Conservation (phyloP, 371 early-diverging fungal genomes). For the Dichotomocladium elegans region DNA sequence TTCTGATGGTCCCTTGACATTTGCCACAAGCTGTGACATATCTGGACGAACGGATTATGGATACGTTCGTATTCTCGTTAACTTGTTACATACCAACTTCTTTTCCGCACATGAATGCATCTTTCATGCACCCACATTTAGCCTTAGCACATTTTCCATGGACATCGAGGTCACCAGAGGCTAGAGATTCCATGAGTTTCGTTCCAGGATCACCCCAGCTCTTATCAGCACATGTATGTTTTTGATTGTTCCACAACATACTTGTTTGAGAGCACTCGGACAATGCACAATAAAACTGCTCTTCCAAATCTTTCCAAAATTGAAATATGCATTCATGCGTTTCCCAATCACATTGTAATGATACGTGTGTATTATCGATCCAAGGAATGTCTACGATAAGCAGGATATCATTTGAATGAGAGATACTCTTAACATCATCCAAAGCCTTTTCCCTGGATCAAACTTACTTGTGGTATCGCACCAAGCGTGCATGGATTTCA, state of each 20-base stretch:
- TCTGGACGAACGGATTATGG: constrained; percentile 17
- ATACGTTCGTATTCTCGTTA: no score
- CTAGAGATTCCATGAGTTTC: neutral
- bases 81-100: constrained; percentile 40
- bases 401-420: no score
- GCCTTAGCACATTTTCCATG: constrained; percentile 44
- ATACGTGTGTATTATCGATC: constrained; percentile 48
- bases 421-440: no score
- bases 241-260: no score
- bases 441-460: neutral
- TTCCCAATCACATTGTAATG: constrained; percentile 43
- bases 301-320: constrained; percentile 54
- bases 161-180: constrained; percentile 22
- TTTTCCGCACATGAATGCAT: constrained; percentile 58
- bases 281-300: constrained; percentile 57
- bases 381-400: constrained; percentile 42
- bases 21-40: constrained; percentile 42
- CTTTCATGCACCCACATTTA: constrained; percentile 52
- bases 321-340: constrained; percentile 40
- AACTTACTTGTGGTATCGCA: constrained; percentile 45
- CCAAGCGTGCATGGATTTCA: constrained; percentile 51
- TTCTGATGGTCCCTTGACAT: constrained; percentile 46
- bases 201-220: no score
- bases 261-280: constrained; percentile 49
- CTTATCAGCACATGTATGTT: no score